Evolutionary conservation across 2,329 filamentous ascomycete genomes (phyloP).

Genomic region (Exophiala viscosa): DNA sequence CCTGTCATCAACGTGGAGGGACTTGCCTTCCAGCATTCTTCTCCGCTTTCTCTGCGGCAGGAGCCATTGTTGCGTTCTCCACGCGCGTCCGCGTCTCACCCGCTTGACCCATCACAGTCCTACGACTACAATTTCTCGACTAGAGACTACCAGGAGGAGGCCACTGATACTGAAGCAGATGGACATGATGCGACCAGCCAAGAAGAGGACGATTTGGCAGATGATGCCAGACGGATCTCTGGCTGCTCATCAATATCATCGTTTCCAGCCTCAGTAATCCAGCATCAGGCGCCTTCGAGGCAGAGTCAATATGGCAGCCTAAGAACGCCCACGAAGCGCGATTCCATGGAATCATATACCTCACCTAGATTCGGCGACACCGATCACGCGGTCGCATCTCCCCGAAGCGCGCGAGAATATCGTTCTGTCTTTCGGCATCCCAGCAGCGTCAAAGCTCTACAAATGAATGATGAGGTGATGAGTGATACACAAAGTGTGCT

Average conservation of each 20-base stretch:
- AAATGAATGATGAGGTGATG: conserved; percentile 40
- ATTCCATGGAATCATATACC: conserved; percentile 1
- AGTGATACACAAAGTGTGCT: conserved; percentile 39
- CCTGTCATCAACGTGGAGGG: conserved; percentile 3
- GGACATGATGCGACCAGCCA: background rate
- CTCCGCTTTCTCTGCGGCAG: conserved; percentile 24
- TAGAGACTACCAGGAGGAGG: conserved; percentile 15
- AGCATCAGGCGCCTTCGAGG: conserved; percentile 5
- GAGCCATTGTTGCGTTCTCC: conserved; percentile 12
- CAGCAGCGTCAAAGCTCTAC: conserved; percentile 44
- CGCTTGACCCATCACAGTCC: background rate
- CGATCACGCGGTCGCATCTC: background rate
- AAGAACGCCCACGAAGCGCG: conserved; percentile 16
- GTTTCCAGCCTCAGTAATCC: conserved; percentile 26
- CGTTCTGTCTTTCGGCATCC: conserved; percentile 42
- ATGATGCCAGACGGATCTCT: conserved; percentile 14
- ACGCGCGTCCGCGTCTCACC: conserved; percentile 3
- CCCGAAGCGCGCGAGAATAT: conserved; percentile 26
- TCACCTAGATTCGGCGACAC: background rate
- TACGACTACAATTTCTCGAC: conserved; percentile 24
- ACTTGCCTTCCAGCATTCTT: conserved; percentile 21
- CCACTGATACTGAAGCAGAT: conserved; percentile 12
- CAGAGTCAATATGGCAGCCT: conserved; percentile 13
- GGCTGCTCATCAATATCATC: conserved; percentile 28
- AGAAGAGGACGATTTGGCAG: conserved; percentile 8